Conservation (phyloP, 164 flowering plant species). For the Berberis thunbergii region DNA sequence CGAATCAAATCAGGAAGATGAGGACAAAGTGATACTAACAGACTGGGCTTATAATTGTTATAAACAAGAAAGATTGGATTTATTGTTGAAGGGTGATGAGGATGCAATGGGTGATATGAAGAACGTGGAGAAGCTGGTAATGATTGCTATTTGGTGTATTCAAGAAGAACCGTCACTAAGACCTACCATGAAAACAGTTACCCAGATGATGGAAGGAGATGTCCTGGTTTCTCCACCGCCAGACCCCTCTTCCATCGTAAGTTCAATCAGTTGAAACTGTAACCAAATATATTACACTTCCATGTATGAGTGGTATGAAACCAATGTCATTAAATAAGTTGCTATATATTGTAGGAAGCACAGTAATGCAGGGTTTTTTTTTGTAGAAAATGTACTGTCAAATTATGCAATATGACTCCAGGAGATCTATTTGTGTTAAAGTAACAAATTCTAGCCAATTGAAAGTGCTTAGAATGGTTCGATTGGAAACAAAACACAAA, state of each 20-base stretch:
- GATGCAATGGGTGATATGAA: slow-evolving; percentile 2
- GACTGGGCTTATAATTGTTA: slow-evolving; percentile 2
- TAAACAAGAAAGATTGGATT: neutral
- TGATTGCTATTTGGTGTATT: slow-evolving; percentile 3
- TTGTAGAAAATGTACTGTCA: no score
- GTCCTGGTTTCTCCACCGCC: neutral
- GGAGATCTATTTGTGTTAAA: no score
- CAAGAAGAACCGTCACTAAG: slow-evolving; percentile 1
- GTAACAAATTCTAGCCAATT: no score
- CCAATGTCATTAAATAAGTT: no score
- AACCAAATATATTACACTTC: no score
- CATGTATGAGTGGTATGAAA: no score
- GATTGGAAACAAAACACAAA: no score
- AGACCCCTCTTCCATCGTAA: neutral
- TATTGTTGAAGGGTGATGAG: neutral
- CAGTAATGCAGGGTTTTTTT: no score
- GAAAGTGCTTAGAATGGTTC: no score
- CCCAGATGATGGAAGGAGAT: neutral
- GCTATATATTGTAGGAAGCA: no score
- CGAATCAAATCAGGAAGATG: neutral
- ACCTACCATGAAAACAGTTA: neutral
- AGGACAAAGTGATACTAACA: slow-evolving; percentile 1
- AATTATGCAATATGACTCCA: no score
- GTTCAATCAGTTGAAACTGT: neutral
- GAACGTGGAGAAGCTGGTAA: neutral